Evolutionary conservation across 768 basidiomycete genomes (phyloP), one percentile per base, ranked within the genome.

Genomic region (Psilocybe cubensis): DNA sequence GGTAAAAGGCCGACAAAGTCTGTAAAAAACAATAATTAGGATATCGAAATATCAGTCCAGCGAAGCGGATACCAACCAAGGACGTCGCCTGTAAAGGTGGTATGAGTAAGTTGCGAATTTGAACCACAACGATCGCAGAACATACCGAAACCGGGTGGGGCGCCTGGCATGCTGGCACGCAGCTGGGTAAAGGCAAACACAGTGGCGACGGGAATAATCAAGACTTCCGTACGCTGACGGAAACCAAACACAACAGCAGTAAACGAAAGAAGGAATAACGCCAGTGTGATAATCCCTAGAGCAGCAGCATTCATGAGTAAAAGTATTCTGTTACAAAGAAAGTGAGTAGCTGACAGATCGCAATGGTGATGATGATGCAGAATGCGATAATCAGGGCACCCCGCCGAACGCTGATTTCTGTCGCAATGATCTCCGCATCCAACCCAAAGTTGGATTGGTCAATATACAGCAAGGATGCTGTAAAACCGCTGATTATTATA

Each of bases 151-250:
- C 64, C 64, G 2, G 53, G 56, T 6, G 66, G 66, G 2, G 66
- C 64, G 14, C 63, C 66, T 1, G 66, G 66, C 66, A 67, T 67
- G 27, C 63, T 67, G 14, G 61, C 57, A 1, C 64, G 60, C 27
- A 67, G 44, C 49, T 63, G 62, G 1, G 65, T 66, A 33, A 66
- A 66, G n/a, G 65, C 60, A n/a, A 66, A 66, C 4, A 66, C 48
- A 1, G 65, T 66, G 3, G 65, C 62, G 11, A 66, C 65, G 1
- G 65, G 65, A 11, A 64, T 60, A 18, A 66, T 38, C 38, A 66
- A 35, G 3, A 66, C 58, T 42, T 66, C 65, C 17, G 55, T 45
- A 3, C 56, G 52, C 38, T 66, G 65, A 35, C 58, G 59, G 25
- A 64, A 66, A 17, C 65, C 61, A 21, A 66, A 66, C 25, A 66